Evolutionary conservation across 441 rosid species (phyloP).

Genomic region (Gossypium lobatum): DNA sequence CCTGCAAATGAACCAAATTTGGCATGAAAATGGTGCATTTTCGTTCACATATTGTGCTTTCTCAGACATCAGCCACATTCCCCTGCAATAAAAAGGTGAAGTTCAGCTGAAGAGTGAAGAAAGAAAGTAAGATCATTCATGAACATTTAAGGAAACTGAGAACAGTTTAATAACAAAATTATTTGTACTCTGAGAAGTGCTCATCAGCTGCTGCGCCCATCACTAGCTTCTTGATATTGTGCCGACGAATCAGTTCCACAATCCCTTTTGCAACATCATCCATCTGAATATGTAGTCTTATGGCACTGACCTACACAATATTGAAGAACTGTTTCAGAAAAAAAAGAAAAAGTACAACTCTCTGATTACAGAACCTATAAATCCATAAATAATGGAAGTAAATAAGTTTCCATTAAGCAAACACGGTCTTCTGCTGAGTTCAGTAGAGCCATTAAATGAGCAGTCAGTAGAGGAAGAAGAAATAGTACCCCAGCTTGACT

Average conservation of each 20-base stretch:
- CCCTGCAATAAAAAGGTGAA: constrained; percentile 34
- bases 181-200: constrained; percentile 44
- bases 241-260: constrained; percentile 41
- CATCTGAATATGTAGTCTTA: constrained; percentile 28
- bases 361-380: neutral
- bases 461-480: neutral
- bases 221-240: constrained; percentile 19
- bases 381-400: neutral
- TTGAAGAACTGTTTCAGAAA: neutral
- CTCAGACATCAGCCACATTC: constrained; percentile 50
- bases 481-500: constrained; percentile 18
- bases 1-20: constrained; percentile 54
- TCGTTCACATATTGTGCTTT: constrained; percentile 46
- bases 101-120: neutral
- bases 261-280: constrained; percentile 54
- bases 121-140: neutral
- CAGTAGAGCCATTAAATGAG: neutral
- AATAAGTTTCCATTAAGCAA: neutral
- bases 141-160: neutral
- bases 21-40: constrained; percentile 44
- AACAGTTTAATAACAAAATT: constrained; percentile 1
- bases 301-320: constrained; percentile 42
- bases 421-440: neutral
- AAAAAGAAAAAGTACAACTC: neutral
- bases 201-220: constrained; percentile 51